These are phyloP conservation scores for Steccherinum ochraceum DNA, from an alignment of 768 basidiomycete species.

Conservation along the genomic window DNA sequence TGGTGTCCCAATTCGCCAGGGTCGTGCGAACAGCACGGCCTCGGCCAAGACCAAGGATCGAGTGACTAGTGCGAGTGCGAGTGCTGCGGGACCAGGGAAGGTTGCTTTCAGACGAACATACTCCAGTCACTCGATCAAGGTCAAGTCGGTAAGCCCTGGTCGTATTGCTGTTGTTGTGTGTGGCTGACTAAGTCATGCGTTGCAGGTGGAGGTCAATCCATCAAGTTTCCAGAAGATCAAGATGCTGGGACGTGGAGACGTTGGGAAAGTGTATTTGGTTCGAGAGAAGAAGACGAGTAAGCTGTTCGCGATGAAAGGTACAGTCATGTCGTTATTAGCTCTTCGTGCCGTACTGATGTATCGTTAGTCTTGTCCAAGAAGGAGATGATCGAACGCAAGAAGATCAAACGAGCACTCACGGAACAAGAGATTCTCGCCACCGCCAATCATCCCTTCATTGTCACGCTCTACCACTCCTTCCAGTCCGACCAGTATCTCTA, in stretches of 20 bases:
- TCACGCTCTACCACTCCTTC: constrained; percentile 98
- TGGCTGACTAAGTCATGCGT: not conserved
- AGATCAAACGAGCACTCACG: constrained; percentile 97
- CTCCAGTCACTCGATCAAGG: constrained; percentile 96
- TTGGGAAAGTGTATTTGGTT: constrained; percentile 97
- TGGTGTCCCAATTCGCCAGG: constrained; percentile 38
- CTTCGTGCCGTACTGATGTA: constrained; percentile 16
- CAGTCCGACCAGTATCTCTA: constrained; percentile 97
- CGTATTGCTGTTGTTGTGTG: constrained; percentile 7
- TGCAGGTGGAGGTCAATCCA: constrained; percentile 88
- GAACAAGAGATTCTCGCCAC: constrained; percentile 99
- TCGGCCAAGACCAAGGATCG: constrained; percentile 36
- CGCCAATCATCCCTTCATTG: constrained; percentile 99
- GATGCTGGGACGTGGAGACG: constrained; percentile 97
- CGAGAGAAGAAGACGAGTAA: constrained; percentile 96
- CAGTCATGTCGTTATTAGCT: constrained; percentile 21
- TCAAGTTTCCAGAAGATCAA: constrained; percentile 95
- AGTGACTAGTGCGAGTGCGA: constrained; percentile 34
- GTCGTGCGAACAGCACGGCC: constrained; percentile 26
- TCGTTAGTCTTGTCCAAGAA: constrained; percentile 87
- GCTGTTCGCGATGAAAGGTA: constrained; percentile 99
- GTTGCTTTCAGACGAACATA: constrained; percentile 89
- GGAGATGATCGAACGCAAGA: constrained; percentile 99
- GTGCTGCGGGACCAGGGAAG: constrained; percentile 47
- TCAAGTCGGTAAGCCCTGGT: constrained; percentile 59